Evolutionary conservation across 2,329 filamentous ascomycete species (phyloP).

Genomic region (Neopestalotiopsis rosae): DNA sequence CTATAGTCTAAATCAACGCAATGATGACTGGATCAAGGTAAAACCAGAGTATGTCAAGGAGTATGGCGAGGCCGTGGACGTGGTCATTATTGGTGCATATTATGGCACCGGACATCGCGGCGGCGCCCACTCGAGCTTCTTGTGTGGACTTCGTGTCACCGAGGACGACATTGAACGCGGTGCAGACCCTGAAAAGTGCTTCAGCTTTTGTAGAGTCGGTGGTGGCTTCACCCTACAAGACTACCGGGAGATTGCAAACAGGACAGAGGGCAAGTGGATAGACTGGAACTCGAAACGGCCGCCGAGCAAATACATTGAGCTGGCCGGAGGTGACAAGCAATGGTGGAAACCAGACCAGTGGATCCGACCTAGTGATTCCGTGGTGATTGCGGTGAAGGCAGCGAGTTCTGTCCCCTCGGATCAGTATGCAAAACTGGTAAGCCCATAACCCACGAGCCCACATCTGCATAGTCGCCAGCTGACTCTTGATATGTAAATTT

Average conservation of each 20-base stretch:
- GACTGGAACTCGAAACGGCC: conserved; percentile 82
- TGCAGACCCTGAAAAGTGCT: conserved; percentile 74
- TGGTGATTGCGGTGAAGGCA: conserved; percentile 90
- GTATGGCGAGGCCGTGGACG: conserved; percentile 91
- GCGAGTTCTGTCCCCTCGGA: conserved; percentile 77
- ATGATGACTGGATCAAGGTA: conserved; percentile 97
- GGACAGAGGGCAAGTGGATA: conserved; percentile 90
- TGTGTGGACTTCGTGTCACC: conserved; percentile 85
- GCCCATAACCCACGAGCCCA: background rate
- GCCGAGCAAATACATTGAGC: conserved; percentile 78
- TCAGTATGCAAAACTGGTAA: conserved; percentile 71
- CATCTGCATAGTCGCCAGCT: background rate
- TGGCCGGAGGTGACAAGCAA: conserved; percentile 76
- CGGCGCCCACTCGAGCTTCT: conserved; percentile 80
- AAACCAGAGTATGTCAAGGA: conserved; percentile 99
- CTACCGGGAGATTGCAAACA: conserved; percentile 81
- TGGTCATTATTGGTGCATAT: conserved; percentile 88
- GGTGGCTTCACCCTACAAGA: conserved; percentile 87
- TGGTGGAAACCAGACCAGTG: conserved; percentile 86
- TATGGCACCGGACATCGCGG: conserved; percentile 88
- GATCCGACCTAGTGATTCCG: conserved; percentile 87
- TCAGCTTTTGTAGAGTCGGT: conserved; percentile 98
- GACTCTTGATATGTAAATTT: background rate
- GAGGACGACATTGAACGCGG: conserved; percentile 67
- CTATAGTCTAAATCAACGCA: conserved; percentile 87